Evolutionary conservation across 2,329 filamentous ascomycete genomes (phyloP).

Genomic region (Alternaria consortialis): DNA sequence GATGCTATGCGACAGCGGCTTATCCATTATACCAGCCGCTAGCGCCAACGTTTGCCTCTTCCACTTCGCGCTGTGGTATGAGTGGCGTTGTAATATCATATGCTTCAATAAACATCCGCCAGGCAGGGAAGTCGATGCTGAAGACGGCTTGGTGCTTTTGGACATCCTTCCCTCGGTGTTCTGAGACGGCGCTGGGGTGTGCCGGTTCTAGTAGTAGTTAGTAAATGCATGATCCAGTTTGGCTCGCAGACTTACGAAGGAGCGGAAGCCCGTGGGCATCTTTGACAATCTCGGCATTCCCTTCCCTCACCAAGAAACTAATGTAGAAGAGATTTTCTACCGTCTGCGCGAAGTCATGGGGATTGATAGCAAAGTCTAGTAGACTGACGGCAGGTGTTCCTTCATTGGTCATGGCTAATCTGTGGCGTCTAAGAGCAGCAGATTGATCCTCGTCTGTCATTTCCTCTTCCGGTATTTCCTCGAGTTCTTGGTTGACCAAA

Average conservation of each 20-base stretch:
- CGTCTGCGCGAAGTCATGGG: slow-evolving; percentile 88
- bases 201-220: slow-evolving; percentile 51
- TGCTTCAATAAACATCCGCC: slow-evolving; percentile 77
- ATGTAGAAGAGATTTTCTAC: slow-evolving; percentile 98
- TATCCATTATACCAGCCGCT: slow-evolving; percentile 39
- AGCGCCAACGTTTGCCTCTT: slow-evolving; percentile 34
- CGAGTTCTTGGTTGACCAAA: slow-evolving; percentile 53
- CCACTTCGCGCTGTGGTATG: slow-evolving; percentile 76
- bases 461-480: slow-evolving; percentile 36
- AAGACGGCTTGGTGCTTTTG: slow-evolving; percentile 82
- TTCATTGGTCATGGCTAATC: slow-evolving; percentile 65
- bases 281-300: slow-evolving; percentile 74
- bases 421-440: slow-evolving; percentile 69
- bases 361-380: slow-evolving; percentile 90
- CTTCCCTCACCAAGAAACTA: slow-evolving; percentile 91
- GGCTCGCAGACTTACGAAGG: slow-evolving; percentile 69
- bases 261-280: slow-evolving; percentile 81
- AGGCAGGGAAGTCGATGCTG: slow-evolving; percentile 84
- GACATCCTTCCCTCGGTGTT: slow-evolving; percentile 64
- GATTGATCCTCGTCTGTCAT: slow-evolving; percentile 49
- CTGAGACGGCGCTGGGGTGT: slow-evolving; percentile 59
- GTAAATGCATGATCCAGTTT: background rate
- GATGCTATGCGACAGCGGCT: background rate
- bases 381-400: slow-evolving; percentile 73
- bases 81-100: slow-evolving; percentile 82